phyloP scores from a whole-genome alignment of 208 protist species.

The Trypanosoma melophagium region DNA sequence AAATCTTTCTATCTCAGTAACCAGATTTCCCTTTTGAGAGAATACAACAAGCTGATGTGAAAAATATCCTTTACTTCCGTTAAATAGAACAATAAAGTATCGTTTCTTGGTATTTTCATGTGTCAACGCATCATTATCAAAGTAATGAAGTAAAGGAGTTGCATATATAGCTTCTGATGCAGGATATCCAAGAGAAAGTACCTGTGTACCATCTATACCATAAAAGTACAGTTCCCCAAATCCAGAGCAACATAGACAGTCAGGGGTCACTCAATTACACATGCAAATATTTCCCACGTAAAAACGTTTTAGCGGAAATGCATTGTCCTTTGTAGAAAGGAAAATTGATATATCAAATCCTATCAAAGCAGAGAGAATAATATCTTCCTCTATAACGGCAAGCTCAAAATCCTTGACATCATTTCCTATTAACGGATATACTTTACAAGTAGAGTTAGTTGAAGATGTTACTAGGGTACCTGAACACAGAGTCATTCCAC shows the following conservation, averaged over 20 bases:
- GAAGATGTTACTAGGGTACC: background rate
- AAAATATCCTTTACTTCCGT: slow-evolving; percentile 14
- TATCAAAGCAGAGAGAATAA: slow-evolving; percentile 18
- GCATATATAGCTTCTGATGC: slow-evolving; percentile 2
- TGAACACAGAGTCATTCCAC: slow-evolving; percentile 1
- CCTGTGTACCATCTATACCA: slow-evolving; percentile 8
- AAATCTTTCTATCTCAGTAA: slow-evolving; percentile 21
- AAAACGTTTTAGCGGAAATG: slow-evolving; percentile 17
- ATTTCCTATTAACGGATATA: background rate
- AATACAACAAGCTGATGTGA: slow-evolving; percentile 17
- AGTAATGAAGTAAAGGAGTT: slow-evolving; percentile 19
- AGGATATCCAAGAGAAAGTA: slow-evolving; percentile 14
- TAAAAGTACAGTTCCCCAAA: slow-evolving; percentile 7
- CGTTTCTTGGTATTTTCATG: background rate
- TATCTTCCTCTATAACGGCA: slow-evolving; percentile 12
- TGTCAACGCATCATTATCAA: slow-evolving; percentile 4
- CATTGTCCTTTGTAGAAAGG: slow-evolving; percentile 7
- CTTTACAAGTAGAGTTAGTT: background rate
- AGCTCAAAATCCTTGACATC: slow-evolving; percentile 22
- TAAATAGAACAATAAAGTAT: slow-evolving; percentile 24
- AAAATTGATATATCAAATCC: slow-evolving; percentile 13
- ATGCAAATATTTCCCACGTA: slow-evolving; percentile 1
- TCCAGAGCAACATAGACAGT: slow-evolving; percentile 22
- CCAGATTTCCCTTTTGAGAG: background rate
- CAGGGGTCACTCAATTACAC: slow-evolving; percentile 26